A percentile compares a stretch with the other conserved stretches of the same genome.
These are phyloP conservation scores for Diversispora epigaea DNA, from an alignment of 192 early-diverging fungal species.

Conservation along the genomic window DNA sequence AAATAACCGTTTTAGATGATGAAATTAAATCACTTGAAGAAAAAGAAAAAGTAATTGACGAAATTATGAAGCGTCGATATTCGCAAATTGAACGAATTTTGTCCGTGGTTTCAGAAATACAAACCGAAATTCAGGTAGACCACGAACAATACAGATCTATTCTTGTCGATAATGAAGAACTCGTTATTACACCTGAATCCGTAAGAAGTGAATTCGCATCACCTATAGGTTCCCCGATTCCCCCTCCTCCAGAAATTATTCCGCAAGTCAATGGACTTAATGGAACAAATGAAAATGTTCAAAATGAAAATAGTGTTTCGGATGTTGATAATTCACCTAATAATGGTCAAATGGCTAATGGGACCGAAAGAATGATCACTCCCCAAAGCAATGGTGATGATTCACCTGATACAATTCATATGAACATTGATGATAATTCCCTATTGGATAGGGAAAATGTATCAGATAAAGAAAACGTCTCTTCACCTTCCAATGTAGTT, in stretches of 20 bases:
- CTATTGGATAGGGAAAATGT: too few relatives aligned
- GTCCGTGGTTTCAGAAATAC: constrained; percentile 1
- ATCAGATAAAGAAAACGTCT: neutral
- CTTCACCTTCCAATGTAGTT: neutral
- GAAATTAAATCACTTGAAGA: constrained; percentile 7
- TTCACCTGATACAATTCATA: too few relatives aligned
- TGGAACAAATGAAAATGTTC: neutral
- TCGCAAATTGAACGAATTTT: constrained; percentile 11
- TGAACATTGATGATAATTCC: too few relatives aligned
- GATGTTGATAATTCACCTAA: too few relatives aligned
- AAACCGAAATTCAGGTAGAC: neutral
- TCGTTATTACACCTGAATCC: neutral
- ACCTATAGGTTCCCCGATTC: neutral
- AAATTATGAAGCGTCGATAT: neutral
- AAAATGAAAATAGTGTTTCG: neutral
- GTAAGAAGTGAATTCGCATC: constrained; percentile 12
- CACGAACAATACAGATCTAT: neutral
- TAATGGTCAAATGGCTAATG: neutral
- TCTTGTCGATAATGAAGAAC: constrained; percentile 3
- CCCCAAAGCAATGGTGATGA: too few relatives aligned
- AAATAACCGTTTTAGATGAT: constrained; percentile 15
- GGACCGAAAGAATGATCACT: neutral
- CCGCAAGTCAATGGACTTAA: neutral
- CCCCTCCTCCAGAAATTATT: neutral
- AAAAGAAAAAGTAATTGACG: constrained; percentile 11